Percentiles rank a stretch among this genome's conserved stretches.
Conservation (phyloP, 179 eudicot species). For the Beta corolliflora region DNA sequence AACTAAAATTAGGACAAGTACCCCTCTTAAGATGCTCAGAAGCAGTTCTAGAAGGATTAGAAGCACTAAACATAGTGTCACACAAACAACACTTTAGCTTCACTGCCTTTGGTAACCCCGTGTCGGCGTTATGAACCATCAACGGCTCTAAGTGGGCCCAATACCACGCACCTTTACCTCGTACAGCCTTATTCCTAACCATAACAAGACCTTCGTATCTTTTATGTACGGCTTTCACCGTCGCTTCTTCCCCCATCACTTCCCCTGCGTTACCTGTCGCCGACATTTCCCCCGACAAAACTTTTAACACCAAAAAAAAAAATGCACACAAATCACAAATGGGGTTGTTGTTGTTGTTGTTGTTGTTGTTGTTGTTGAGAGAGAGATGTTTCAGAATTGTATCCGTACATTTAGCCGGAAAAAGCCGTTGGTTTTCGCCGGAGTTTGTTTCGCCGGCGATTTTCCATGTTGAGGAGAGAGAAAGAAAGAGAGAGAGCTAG, state of each 20-base stretch:
- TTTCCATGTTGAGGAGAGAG: slow-evolving; percentile 6
- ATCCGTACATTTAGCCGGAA: slow-evolving; percentile 21
- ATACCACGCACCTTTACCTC: slow-evolving; percentile 73
- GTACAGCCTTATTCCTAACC: slow-evolving; percentile 70
- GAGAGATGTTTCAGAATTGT: not conserved
- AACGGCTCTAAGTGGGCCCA: slow-evolving; percentile 65
- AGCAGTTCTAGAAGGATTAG: slow-evolving; percentile 89
- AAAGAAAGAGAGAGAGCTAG: not conserved
- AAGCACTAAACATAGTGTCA: slow-evolving; percentile 66
- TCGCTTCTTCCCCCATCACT: slow-evolving; percentile 47
- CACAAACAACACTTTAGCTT: slow-evolving; percentile 75
- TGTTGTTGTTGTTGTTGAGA: not conserved
- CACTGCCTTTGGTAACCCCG: slow-evolving; percentile 68
- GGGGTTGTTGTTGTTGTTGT: no score
- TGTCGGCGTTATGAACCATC: slow-evolving; percentile 56
- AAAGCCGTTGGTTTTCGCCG: slow-evolving; percentile 25
- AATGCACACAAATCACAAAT: no score
- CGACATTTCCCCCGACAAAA: slow-evolving; percentile 19
- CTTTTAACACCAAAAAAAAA: no score
- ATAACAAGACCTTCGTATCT: slow-evolving; percentile 64
- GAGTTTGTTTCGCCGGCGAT: slow-evolving; percentile 25
- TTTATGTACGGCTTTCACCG: slow-evolving; percentile 62
- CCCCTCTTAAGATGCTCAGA: slow-evolving; percentile 82
- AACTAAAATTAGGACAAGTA: slow-evolving; percentile 68
- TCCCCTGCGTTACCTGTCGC: not conserved